These are phyloP conservation scores for Ramicandelaber brevisporus DNA, from an alignment of 192 early-diverging fungal genomes.

Conservation along the genomic window DNA sequence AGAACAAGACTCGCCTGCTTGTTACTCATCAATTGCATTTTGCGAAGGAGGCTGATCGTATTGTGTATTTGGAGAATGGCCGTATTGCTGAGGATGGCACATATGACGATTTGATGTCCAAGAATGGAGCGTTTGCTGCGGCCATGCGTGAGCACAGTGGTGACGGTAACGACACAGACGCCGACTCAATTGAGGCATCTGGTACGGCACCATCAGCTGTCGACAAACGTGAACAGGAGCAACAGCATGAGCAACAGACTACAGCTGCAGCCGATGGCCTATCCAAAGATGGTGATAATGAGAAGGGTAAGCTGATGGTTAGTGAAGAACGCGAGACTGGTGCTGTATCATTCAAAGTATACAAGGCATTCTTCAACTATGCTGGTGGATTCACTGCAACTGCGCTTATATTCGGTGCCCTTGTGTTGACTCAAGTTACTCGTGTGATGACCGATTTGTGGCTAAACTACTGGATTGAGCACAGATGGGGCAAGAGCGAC, in stretches of 20 bases:
- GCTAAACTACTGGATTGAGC: conserved; percentile 23
- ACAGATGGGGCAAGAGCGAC: conserved; percentile 4
- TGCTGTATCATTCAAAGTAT: conserved; percentile 27
- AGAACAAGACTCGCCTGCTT: conserved; percentile 17
- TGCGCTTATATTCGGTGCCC: no score
- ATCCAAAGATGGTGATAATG: no score
- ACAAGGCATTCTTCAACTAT: conserved; percentile 42
- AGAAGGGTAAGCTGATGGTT: conserved; percentile 43
- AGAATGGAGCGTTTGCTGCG: conserved; percentile 20
- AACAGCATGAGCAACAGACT: no score
- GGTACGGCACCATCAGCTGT: no score
- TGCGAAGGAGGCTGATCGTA: conserved; percentile 34
- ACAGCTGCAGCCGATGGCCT: no score
- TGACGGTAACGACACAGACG: no score
- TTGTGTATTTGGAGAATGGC: conserved; percentile 47
- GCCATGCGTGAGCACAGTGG: conserved; percentile 15
- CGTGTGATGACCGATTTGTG: conserved; percentile 10
- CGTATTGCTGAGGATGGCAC: conserved; percentile 29
- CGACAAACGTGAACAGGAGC: no score
- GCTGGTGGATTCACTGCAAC: no score
- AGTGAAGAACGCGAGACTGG: conserved; percentile 47
- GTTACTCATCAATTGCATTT: conserved; percentile 23
- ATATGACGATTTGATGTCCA: conserved; percentile 23
- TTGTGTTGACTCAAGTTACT: no score
- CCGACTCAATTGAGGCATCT: no score